Percentiles rank a stretch among this genome's conserved stretches.
Evolutionary conservation across 305 asterid genomes (phyloP).

Genomic region (Fraxinus platypoda): DNA sequence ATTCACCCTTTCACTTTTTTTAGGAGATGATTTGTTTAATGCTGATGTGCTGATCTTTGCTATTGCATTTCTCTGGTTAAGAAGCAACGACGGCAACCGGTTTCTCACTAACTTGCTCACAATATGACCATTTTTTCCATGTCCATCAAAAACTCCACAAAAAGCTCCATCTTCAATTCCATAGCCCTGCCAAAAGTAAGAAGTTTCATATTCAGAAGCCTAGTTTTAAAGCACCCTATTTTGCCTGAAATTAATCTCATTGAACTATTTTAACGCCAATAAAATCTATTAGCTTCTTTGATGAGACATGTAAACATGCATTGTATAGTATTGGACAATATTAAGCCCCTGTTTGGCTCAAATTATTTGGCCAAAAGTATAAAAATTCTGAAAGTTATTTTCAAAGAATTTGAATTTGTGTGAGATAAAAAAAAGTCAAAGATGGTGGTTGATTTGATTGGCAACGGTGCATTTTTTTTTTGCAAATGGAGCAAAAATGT

Average conservation of each 20-base stretch:
- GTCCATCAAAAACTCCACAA: conserved; percentile 83
- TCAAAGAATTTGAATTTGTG: no score
- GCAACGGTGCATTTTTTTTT: no score
- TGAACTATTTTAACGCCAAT: neutral
- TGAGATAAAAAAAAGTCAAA: no score
- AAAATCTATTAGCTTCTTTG: neutral
- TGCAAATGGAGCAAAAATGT: no score
- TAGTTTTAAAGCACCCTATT: neutral
- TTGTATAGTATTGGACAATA: neutral
- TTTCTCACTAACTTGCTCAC: conserved; percentile 72
- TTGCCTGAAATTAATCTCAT: neutral
- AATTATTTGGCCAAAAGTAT: no score
- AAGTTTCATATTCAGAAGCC: neutral
- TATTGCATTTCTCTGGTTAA: conserved; percentile 44
- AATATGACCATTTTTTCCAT: conserved; percentile 69
- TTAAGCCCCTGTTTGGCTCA: no score
- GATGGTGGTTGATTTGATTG: no score
- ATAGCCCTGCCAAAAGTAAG: conserved; percentile 48
- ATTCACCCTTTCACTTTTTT: conserved; percentile 22
- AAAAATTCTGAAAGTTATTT: no score
- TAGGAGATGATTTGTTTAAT: conserved; percentile 9
- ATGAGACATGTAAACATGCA: neutral
- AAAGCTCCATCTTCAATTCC: conserved; percentile 62
- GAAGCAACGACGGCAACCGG: conserved; percentile 58
- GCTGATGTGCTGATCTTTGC: conserved; percentile 26